Base-by-base conservation (phyloP, 257 asterid genomes). In the Solanum chmielewskii region DNA sequence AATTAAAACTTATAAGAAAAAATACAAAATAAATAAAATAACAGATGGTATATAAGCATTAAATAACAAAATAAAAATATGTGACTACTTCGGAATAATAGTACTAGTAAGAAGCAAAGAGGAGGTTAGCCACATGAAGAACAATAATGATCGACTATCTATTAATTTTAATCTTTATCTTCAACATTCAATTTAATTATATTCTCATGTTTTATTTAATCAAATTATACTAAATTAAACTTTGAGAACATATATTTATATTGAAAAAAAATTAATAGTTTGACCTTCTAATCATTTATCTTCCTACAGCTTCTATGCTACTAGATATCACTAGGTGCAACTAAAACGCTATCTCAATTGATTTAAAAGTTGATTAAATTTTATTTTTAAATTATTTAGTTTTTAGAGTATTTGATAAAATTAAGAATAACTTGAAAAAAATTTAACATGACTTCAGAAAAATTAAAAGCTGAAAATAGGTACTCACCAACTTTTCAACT, bases 31-130 rank as follows among this genome's bases (percentile, higher is more conserved):
- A n/a, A n/a, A 62, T 59, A 59, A 59, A 59, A 20, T 21, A 59
- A 62, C 16, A n/a, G 0, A 62, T 62, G n/a, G 0, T 23, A 62
- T 35, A 62, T 62, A 62, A n/a, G 6, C 15, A 62, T 7, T 10
- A 23, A n/a, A 62, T 10, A 62, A n/a, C 33, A 62, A 60, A 60
- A 60, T 56, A 56, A 23, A 23, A 60, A 21, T 60, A 60, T 0
- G 14, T 60, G 14, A 23, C n/a, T 60, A 23, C n/a, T 60, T 1
- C 69, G 10, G 10, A 59, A 59, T 59, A 59, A 3, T 4, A 59
- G 21, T 21, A 20, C 66, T 59, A 59, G 64, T 56, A 56, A 59
- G 25, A 59, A 59, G 27, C 66, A 21, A 21, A 59, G 66, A 59
- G 66, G 10, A 59, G n/a, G 25, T 59, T 20, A 21, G 2, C 0